Conservation (phyloP, 805 yeast genomes). For the Lachancea quebecensis region DNA sequence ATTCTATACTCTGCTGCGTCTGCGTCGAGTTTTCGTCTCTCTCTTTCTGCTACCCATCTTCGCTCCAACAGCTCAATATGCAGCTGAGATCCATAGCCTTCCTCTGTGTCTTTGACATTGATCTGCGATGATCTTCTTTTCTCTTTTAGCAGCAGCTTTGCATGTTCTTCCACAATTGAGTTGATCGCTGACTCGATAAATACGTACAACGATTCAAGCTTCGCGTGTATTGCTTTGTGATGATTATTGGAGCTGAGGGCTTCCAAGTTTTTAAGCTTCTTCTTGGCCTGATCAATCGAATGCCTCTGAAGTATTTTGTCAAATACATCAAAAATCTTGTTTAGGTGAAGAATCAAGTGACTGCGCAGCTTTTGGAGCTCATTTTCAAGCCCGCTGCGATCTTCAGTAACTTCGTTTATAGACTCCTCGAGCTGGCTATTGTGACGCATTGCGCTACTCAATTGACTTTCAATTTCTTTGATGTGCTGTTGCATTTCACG, state of each 20-base stretch:
- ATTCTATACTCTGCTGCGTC: conserved; percentile 48
- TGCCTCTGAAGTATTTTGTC: conserved; percentile 50
- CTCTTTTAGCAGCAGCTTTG: conserved; percentile 24
- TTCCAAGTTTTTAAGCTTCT: conserved; percentile 40
- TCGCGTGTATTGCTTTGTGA: conserved; percentile 25
- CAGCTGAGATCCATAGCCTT: conserved; percentile 29
- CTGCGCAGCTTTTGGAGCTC: conserved; percentile 38
- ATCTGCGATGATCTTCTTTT: conserved; percentile 10
- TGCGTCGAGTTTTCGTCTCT: conserved; percentile 55
- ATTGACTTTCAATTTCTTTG: conserved; percentile 7
- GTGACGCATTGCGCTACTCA: conserved; percentile 21
- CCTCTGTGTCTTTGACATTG: conserved; percentile 11
- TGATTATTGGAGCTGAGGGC: conserved; percentile 16
- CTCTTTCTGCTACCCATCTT: conserved; percentile 67
- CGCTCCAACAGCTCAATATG: conserved; percentile 56
- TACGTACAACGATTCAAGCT: conserved; percentile 40
- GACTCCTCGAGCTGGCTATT: conserved; percentile 26
- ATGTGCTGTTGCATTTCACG: conserved; percentile 10
- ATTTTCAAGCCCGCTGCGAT: conserved; percentile 6
- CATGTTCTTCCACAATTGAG: conserved; percentile 52
- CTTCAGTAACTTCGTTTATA: conserved; percentile 5
- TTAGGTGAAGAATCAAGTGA: conserved; percentile 39
- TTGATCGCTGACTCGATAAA: conserved; percentile 57
- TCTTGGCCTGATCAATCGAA: conserved; percentile 53
- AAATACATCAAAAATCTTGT: conserved; percentile 44